Evolutionary conservation across 257 asterid species (phyloP).

Genomic region (Plantago major): DNA sequence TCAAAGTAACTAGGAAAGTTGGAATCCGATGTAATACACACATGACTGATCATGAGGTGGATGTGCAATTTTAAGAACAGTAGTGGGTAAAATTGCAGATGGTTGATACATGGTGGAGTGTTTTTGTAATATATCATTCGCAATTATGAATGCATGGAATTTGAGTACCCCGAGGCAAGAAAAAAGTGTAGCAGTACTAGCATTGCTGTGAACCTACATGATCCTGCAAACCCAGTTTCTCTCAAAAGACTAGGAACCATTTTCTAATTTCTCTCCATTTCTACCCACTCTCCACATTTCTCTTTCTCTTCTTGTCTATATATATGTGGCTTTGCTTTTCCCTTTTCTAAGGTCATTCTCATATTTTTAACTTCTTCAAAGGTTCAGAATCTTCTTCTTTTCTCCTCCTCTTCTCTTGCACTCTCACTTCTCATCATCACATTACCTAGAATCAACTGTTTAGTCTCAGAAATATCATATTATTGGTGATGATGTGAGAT

Average conservation of each 20-base stretch:
- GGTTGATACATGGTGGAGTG: slow-evolving; percentile 8
- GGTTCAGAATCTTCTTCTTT: too few relatives aligned
- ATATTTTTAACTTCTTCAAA: too few relatives aligned
- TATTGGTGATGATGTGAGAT: too few relatives aligned
- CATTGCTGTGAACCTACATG: slow-evolving; percentile 21
- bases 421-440: too few relatives aligned
- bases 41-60: too few relatives aligned
- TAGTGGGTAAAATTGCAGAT: neutral
- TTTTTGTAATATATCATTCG: neutral
- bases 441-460: neutral
- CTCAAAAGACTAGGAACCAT: slow-evolving; percentile 11
- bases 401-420: neutral
- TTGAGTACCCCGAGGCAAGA: slow-evolving; percentile 53
- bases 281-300: neutral
- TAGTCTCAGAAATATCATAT: too few relatives aligned
- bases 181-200: slow-evolving; percentile 16
- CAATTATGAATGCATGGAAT: slow-evolving; percentile 40
- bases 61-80: too few relatives aligned
- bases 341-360: neutral
- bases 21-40: too few relatives aligned
- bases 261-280: slow-evolving; percentile 7
- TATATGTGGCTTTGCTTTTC: neutral
- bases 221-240: slow-evolving; percentile 12
- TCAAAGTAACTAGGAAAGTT: too few relatives aligned
- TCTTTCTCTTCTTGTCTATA: slow-evolving; percentile 1